These are phyloP conservation scores for Lodderomyces pseudojiufengensis DNA, from an alignment of 1,139 yeast species.

Conservation along the genomic window DNA sequence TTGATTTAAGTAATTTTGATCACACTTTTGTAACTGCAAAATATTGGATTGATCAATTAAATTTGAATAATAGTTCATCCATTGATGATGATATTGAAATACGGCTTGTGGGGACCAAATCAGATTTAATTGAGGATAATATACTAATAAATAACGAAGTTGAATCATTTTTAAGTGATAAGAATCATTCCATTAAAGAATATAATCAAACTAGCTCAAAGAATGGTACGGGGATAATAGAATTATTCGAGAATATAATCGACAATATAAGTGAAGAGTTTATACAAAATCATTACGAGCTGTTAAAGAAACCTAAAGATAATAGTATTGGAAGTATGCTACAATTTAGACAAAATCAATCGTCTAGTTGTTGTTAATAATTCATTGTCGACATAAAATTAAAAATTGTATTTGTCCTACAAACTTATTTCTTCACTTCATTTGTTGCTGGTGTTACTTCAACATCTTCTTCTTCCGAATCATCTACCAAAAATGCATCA, in stretches of 20 bases:
- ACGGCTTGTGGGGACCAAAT: slow-evolving; percentile 36
- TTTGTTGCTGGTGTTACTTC: slow-evolving; percentile 43
- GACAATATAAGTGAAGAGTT: slow-evolving; percentile 39
- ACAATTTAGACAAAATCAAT: slow-evolving; percentile 9
- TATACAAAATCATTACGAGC: slow-evolving; percentile 18
- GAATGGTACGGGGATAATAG: slow-evolving; percentile 40
- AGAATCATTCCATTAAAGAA: slow-evolving; percentile 5
- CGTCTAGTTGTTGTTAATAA: slow-evolving; percentile 12
- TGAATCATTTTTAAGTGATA: slow-evolving; percentile 10
- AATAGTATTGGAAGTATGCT: slow-evolving; percentile 13
- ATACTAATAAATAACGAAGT: slow-evolving; percentile 5
- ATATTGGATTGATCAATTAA: slow-evolving; percentile 45
- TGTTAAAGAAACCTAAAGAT: slow-evolving; percentile 4
- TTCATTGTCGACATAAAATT: too few species aligned
- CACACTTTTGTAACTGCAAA: slow-evolving; percentile 37
- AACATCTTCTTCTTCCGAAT: slow-evolving; percentile 68
- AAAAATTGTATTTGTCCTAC: too few species aligned
- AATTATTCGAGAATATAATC: slow-evolving; percentile 40
- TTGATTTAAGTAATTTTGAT: slow-evolving; percentile 31
- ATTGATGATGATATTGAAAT: slow-evolving; percentile 19
- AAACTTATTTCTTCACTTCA: slow-evolving; percentile 34
- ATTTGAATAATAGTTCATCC: slow-evolving; percentile 22
- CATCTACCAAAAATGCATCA: slow-evolving; percentile 76
- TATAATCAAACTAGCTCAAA: slow-evolving; percentile 46
- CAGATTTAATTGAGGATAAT: slow-evolving; percentile 17